Evolutionary conservation across 2,329 filamentous ascomycete genomes (phyloP).

Genomic region (Fusarium miscanthi): DNA sequence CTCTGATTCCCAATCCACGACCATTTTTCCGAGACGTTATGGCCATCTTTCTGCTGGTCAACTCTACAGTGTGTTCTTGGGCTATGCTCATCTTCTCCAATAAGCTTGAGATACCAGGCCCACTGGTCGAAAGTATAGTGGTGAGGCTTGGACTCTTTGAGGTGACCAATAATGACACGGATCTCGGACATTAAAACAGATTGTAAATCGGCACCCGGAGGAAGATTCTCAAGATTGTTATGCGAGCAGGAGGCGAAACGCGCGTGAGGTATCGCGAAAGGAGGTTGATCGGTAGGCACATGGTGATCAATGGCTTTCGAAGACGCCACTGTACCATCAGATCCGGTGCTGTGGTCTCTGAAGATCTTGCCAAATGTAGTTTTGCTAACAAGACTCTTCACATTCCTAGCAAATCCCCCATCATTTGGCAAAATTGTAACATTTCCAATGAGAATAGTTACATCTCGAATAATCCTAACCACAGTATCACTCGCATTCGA

Average conservation of each 20-base stretch:
- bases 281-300: too few species aligned
- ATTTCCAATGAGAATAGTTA: background rate
- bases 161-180: background rate
- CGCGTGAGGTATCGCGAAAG: background rate
- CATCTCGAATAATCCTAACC: background rate
- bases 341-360: background rate
- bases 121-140: background rate
- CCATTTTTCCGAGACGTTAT: background rate
- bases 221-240: too few species aligned
- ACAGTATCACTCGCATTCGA: conserved; percentile 1
- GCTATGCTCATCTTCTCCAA: background rate
- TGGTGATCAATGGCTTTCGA: background rate
- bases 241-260: background rate
- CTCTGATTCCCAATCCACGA: background rate
- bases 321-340: background rate
- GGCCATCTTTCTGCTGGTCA: background rate
- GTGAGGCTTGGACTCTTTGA: background rate
- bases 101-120: conserved; percentile 3
- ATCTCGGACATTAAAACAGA: background rate
- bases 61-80: background rate
- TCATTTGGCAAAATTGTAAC: background rate
- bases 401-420: background rate
- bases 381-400: background rate
- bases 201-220: background rate
- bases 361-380: background rate